phyloP scores from a whole-genome alignment of 2,329 filamentous ascomycete species.

The Colletotrichum spinosum region DNA sequence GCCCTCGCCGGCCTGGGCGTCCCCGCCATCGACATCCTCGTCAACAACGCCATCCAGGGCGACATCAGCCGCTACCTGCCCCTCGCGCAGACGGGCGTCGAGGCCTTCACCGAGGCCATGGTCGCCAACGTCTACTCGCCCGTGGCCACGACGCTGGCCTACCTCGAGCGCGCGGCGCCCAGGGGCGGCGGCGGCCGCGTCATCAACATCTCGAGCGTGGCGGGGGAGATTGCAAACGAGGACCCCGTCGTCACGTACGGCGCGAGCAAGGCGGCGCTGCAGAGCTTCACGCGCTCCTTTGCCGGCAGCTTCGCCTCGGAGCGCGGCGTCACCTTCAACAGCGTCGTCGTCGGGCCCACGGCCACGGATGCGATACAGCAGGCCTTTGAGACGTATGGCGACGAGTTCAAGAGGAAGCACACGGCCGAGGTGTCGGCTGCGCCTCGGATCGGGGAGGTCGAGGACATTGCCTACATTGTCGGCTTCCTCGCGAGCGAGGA shows the following conservation, averaged over 20 bases:
- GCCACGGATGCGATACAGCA: slow-evolving; percentile 28
- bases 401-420: neutral
- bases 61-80: neutral
- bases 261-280: slow-evolving; percentile 48
- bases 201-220: slow-evolving; percentile 47
- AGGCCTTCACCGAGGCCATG: slow-evolving; percentile 12
- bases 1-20: neutral
- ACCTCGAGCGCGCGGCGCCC: slow-evolving; percentile 44
- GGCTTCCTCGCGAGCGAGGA: slow-evolving; percentile 31
- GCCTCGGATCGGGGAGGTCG: neutral
- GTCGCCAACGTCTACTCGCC: slow-evolving; percentile 17
- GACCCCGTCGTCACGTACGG: slow-evolving; percentile 40
- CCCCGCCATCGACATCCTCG: slow-evolving; percentile 13
- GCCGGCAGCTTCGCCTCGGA: slow-evolving; percentile 44
- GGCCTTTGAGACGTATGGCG: neutral
- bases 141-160: slow-evolving; percentile 46
- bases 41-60: slow-evolving; percentile 18
- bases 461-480: slow-evolving; percentile 24
- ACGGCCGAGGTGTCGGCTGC: neutral
- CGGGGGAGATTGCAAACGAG: neutral
- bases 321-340: slow-evolving; percentile 44
- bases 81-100: neutral
- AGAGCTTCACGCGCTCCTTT: slow-evolving; percentile 43
- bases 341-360: slow-evolving; percentile 46
- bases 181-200: slow-evolving; percentile 46